phyloP scores from a whole-genome alignment of 805 yeast species.

The Metschnikowia peoriensis region DNA sequence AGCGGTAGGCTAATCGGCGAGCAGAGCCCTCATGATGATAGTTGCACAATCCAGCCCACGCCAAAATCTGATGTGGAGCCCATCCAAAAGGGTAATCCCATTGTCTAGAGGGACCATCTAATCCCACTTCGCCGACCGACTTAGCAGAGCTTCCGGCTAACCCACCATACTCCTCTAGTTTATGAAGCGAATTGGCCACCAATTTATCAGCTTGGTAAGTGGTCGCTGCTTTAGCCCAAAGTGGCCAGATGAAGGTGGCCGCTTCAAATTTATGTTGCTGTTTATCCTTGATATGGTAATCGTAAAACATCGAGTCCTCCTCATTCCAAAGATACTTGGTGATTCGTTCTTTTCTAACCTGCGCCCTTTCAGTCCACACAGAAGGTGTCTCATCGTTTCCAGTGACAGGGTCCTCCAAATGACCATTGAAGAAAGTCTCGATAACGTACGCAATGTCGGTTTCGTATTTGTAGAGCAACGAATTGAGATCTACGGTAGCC shows the following conservation, averaged over 20 bases:
- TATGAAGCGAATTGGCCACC: slow-evolving; percentile 55
- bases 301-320: slow-evolving; percentile 72
- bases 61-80: slow-evolving; percentile 97
- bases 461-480: slow-evolving; percentile 87
- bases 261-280: slow-evolving; percentile 68
- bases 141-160: slow-evolving; percentile 76
- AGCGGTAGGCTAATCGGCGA: slow-evolving; percentile 72
- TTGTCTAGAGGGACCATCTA: slow-evolving; percentile 82
- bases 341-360: slow-evolving; percentile 50
- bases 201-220: slow-evolving; percentile 65
- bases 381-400: slow-evolving; percentile 43
- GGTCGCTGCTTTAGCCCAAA: slow-evolving; percentile 76
- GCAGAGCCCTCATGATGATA: slow-evolving; percentile 70
- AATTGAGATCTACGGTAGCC: slow-evolving; percentile 87
- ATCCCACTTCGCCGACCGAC: slow-evolving; percentile 68
- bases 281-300: slow-evolving; percentile 65
- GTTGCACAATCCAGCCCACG: slow-evolving; percentile 80
- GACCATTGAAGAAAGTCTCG: slow-evolving; percentile 52
- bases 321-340: slow-evolving; percentile 83
- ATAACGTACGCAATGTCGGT: slow-evolving; percentile 71
- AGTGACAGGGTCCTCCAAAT: slow-evolving; percentile 27
- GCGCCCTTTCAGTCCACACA: slow-evolving; percentile 64
- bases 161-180: slow-evolving; percentile 87
- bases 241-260: slow-evolving; percentile 89
- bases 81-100: slow-evolving; percentile 99